Evolutionary conservation across 441 rosid species (phyloP), one percentile per base, ranked within the genome.

Genomic region (Hypseocharis bilobata): DNA sequence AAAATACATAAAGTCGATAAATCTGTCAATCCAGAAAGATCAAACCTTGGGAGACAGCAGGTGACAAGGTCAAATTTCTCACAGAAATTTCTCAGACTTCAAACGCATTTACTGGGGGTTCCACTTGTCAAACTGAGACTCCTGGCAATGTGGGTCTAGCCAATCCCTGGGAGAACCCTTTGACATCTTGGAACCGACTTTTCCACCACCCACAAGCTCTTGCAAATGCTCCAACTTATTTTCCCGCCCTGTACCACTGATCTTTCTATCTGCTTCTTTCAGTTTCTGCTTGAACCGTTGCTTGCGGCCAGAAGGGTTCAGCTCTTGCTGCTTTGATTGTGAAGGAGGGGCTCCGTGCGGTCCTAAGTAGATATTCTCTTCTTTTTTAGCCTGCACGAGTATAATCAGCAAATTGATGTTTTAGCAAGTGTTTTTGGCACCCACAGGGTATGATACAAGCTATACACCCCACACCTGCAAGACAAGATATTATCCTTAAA

Each of bases 111-210:
- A 87, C 51, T 76, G 79, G 66, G 78, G 72, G 64, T 69, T 62
- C 69, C 78, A 59, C 79, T 83, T 89, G 80, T 92, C 96, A 55
- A 88, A 86, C 75, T 84, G 82, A 1, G 91, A 84, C 66, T 89
- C 96, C 58, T 86, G 83, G 73, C 96, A 92, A 78, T 92, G 98
- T 4, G 96, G 89, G 62, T 89, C 96, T 63, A 88, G 85, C 96
- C 96, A 92, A 44, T 88, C 96, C 75, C 86, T 80, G 8, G 81
- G 30, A 60, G 88, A 76, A 60, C 78, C 84, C 83, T 81, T 84
- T 36, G 78, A 23, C 81, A 76, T 60, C 68, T 76, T 79, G 56
- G 75, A 38, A 62, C 63, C 72, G 55, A 49, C 65, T 66, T 71
- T 87, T 27, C 77, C 70, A 4, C 74, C 83, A 6, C 95, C 98